Percentiles rank a stretch among this genome's conserved stretches.
These are phyloP conservation scores for Puccinia horiana DNA, from an alignment of 1,284 basidiomycete genomes.

Conservation along the genomic window DNA sequence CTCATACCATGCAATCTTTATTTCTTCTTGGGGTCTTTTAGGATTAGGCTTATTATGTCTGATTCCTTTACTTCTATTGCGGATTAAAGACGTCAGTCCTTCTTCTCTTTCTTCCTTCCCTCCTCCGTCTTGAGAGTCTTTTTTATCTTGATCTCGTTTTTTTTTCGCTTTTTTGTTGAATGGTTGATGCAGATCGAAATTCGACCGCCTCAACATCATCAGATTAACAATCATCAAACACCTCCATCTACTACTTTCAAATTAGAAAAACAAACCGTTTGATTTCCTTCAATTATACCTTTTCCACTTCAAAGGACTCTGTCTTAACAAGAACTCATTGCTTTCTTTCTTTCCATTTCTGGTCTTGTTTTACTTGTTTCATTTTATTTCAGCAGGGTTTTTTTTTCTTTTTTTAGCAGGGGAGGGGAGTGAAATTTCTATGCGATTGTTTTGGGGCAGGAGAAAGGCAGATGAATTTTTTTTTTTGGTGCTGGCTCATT, in stretches of 20 bases:
- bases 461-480: too few relatives aligned
- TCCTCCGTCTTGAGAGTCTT: not conserved
- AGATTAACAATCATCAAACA: not conserved
- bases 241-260: not conserved
- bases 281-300: not conserved
- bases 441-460: too few relatives aligned
- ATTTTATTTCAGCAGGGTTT: too few relatives aligned
- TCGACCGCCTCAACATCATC: not conserved
- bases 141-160: not conserved
- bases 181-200: not conserved
- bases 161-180: not conserved
- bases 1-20: constrained; percentile 47
- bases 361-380: not conserved
- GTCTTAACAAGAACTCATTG: not conserved
- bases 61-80: constrained; percentile 30
- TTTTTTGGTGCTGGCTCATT: too few relatives aligned
- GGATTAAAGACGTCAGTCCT: constrained; percentile 39
- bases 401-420: too few relatives aligned
- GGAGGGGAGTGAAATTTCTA: too few relatives aligned
- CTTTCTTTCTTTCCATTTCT: not conserved
- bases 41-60: constrained; percentile 28
- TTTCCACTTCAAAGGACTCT: not conserved
- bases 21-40: constrained; percentile 45
- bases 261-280: constrained; percentile 3
- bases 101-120: not conserved